Evolutionary conservation across 495 filamentous ascomycete species (phyloP).

Genomic region (Hypoxylon intermedium): DNA sequence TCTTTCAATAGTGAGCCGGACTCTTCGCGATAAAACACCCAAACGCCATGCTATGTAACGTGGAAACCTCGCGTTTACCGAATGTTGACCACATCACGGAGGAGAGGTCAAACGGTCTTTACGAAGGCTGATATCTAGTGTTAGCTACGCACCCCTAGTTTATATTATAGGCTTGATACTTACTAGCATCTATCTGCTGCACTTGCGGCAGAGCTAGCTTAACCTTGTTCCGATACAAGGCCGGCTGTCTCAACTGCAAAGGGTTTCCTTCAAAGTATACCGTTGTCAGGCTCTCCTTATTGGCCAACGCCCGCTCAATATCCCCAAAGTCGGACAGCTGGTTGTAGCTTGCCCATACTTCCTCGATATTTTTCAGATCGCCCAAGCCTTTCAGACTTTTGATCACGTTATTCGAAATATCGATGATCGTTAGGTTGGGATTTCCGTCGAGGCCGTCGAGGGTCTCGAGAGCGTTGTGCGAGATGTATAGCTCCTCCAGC

Average conservation of each 20-base stretch:
- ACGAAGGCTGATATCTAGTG: conserved; percentile 52
- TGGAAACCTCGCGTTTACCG: conserved; percentile 4
- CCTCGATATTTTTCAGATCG: conserved; percentile 75
- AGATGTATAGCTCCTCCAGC: conserved; percentile 95
- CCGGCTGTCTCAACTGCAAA: conserved; percentile 74
- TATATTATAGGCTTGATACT: conserved; percentile 50
- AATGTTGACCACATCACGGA: background rate
- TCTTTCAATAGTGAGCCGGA: conserved; percentile 4
- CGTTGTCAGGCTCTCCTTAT: conserved; percentile 81
- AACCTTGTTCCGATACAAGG: conserved; percentile 92
- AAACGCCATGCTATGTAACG: conserved; percentile 45
- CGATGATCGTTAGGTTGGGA: conserved; percentile 74
- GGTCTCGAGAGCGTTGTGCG: conserved; percentile 89
- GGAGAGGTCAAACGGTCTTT: conserved; percentile 21
- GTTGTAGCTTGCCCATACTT: conserved; percentile 95
- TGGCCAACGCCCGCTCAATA: conserved; percentile 77
- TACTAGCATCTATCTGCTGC: conserved; percentile 95
- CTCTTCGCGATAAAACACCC: conserved; percentile 8
- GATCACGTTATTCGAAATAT: conserved; percentile 91
- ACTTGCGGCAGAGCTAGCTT: conserved; percentile 85
- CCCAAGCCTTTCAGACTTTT: conserved; percentile 73
- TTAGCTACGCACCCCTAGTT: conserved; percentile 37
- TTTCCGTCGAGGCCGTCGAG: conserved; percentile 78
- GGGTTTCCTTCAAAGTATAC: conserved; percentile 99
- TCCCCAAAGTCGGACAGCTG: conserved; percentile 79